Base-by-base conservation (phyloP, 1,284 basidiomycete genomes). In the Sphagnurus paluster region DNA sequence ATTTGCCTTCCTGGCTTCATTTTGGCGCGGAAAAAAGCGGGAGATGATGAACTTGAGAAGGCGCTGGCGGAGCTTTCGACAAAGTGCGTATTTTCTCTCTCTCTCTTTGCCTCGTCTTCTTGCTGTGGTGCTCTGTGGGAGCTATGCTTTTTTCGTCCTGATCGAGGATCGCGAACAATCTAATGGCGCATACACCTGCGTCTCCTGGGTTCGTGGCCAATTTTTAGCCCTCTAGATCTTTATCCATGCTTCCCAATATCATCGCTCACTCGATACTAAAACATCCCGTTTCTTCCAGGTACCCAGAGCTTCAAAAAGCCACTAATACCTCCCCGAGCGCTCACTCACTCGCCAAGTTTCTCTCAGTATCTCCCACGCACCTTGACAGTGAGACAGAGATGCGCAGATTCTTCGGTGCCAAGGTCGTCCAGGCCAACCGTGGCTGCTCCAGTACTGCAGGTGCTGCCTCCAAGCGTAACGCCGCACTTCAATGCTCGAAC, bases 321-420 rank as follows among this genome's bases (percentile, higher is more conserved):
- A 49, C 59, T 30, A 58, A 54, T 46, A 49, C 63, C 0, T 56
- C 61, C 4, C 50, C 67, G 8, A 53, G 50, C 14, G 57, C 63
- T 29, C 63, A 59, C 7, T 66, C 70, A 8, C 67, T 86, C 9
- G 69, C 81, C 3, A 64, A 76, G 25, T 76, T 95, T 1, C 75
- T 96, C 4, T 72, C 85, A 0, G 82, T 94, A 4, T 91, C 90
- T 0, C 69, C 86, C 1, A 74, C 84, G 42, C 78, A 92, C 56
- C 80, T 97, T 13, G 93, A 97, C 51, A 77, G 84, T 8, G 92
- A 95, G 47, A 84, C 85, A 0, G 94, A 98, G 64, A 79, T 97
- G 66, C 84, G 88, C 46, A 87, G 83, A 52, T 95, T 97, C 76
- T 98, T 98, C 59, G 94, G 94, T 1, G 80, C 90, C 5, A 90